phyloP scores from a whole-genome alignment of 2,329 filamentous ascomycete genomes.

The Colletotrichum sublineola region DNA sequence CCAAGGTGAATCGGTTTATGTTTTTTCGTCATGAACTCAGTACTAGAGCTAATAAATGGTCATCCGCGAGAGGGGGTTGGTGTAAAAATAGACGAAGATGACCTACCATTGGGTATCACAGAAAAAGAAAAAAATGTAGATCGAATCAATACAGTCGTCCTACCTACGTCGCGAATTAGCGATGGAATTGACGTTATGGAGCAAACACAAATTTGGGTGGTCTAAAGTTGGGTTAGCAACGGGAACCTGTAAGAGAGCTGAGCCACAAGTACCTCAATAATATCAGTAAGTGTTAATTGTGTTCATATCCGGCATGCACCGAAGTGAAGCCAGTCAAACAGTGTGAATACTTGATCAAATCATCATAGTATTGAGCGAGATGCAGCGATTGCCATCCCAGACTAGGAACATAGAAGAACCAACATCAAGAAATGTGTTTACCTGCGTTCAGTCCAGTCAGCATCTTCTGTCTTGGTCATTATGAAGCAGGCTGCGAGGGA shows the following conservation, averaged over 20 bases:
- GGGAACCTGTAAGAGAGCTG: not conserved
- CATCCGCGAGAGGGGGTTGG: constrained; percentile 59
- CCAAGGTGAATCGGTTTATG: constrained; percentile 67
- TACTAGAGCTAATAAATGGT: constrained; percentile 59
- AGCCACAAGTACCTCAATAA: constrained; percentile 56
- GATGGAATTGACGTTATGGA: not conserved
- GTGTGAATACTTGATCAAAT: constrained; percentile 69
- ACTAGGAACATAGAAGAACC: constrained; percentile 30
- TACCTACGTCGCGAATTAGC: constrained; percentile 34
- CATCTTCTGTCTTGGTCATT: constrained; percentile 6
- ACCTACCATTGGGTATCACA: constrained; percentile 26
- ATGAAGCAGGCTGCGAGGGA: constrained; percentile 17
- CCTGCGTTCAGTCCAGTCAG: constrained; percentile 45
- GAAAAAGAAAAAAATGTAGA: constrained; percentile 1
- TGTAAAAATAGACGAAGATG: not conserved
- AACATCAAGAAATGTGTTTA: constrained; percentile 42
- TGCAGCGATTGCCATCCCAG: not conserved
- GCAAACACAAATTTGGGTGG: constrained; percentile 18
- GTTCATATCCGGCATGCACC: constrained; percentile 64
- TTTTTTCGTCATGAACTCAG: constrained; percentile 69
- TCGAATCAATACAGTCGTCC: constrained; percentile 36
- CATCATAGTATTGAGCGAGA: constrained; percentile 58
- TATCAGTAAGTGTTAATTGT: constrained; percentile 67
- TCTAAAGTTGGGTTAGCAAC: constrained; percentile 10
- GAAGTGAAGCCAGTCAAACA: constrained; percentile 65